Percentiles rank a stretch among this genome's conserved stretches.
These are phyloP conservation scores for Anethum foeniculum DNA, from an alignment of 140 eudicot species.

Conservation along the genomic window DNA sequence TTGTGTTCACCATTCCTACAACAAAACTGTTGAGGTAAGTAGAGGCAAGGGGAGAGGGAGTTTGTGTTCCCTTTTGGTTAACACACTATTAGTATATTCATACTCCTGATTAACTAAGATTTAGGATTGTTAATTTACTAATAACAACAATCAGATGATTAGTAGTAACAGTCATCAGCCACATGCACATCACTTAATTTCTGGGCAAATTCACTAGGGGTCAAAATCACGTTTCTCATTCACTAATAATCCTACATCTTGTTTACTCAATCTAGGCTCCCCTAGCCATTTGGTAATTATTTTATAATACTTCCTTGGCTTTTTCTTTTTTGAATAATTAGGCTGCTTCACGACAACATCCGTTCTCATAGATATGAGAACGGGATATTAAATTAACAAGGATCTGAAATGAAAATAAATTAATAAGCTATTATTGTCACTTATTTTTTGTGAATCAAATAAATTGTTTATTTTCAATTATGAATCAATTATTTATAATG, in stretches of 20 bases:
- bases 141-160: neutral
- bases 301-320: neutral
- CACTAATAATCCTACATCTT: neutral
- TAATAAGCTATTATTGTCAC: too few relatives aligned
- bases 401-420: too few relatives aligned
- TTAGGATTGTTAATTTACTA: neutral
- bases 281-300: neutral
- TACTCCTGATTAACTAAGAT: neutral
- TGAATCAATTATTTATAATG: too few relatives aligned
- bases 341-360: too few relatives aligned
- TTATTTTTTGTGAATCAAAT: too few relatives aligned
- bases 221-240: neutral
- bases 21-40: neutral
- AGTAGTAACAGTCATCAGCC: neutral
- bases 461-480: too few relatives aligned
- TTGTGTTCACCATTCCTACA: neutral
- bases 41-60: neutral
- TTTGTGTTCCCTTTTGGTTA: neutral
- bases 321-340: neutral
- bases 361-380: too few relatives aligned
- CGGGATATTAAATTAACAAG: too few relatives aligned
- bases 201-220: neutral
- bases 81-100: neutral
- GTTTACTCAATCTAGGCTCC: neutral
- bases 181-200: slow-evolving; percentile 7